Base-by-base conservation (phyloP, 768 basidiomycete species). In the Leccinum obscurum region DNA sequence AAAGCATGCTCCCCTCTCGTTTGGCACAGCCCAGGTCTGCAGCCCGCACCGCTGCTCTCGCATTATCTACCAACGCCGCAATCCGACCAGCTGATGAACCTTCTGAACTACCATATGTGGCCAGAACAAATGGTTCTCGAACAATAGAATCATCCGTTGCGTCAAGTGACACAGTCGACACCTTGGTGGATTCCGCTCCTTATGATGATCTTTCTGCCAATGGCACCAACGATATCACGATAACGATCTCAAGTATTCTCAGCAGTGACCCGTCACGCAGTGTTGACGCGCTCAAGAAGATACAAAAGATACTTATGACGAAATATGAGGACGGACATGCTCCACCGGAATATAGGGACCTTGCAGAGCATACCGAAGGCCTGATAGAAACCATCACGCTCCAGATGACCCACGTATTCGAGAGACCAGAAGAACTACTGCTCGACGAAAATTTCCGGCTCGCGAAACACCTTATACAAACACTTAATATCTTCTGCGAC, bases 391-490 rank as follows among this genome's bases (percentile, higher is more conserved):
- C 93, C 1, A 88, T 99, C 67, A 90, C 92, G 3, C 80, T 92
- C 26, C 91, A 95, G 69, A 93, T 96, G 92, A 84, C 90, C 10
- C 91, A 93, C 71, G 87, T 94, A 20, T 98, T 98, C 70, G 92
- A 94, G 55, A 83, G 85, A 52, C 87, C 87, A 2, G 86, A 90
- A 30, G 86, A 92, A 56, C 77, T 95, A 41, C 74, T 85, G 24
- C 77, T 84, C 14, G 86, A 88, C 17, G 88, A 90, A 63, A 93
- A 93, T 68, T 95, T 97, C 77, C 85, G 97, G 44, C 80, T 99
- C 9, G 93, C 95, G 52, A 99, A 99, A 75, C 97, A 98, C 74
- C 84, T 98, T 56, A 96, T 98, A 63, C 95, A 98, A 74, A 95
- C 95, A 0, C 83, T 98, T 30, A 95, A 95, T 67, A 90, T 91